phyloP scores from a whole-genome alignment of 768 basidiomycete species.

The Phallus indusiatus region DNA sequence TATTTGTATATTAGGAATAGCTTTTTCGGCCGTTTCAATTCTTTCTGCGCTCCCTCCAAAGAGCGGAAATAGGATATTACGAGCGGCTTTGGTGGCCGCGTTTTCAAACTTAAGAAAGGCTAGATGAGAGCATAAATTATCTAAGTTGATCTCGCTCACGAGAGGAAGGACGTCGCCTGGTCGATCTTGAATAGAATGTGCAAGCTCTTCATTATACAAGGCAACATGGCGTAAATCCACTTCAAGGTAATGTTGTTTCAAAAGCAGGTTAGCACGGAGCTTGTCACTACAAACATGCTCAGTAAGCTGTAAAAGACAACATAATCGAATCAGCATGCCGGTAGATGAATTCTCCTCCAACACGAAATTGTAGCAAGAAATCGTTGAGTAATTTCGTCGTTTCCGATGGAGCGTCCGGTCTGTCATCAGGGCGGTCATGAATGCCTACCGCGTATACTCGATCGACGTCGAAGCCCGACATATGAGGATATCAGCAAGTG shows the following conservation, averaged over 20 bases:
- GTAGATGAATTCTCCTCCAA: slow-evolving; percentile 88
- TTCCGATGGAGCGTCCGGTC: slow-evolving; percentile 69
- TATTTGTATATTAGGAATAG: slow-evolving; percentile 73
- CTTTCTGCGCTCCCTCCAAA: slow-evolving; percentile 38
- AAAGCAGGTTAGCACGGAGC: slow-evolving; percentile 76
- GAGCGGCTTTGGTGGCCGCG: slow-evolving; percentile 78
- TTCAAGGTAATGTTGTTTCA: slow-evolving; percentile 82
- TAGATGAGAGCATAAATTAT: background rate
- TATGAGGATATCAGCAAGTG: slow-evolving; percentile 20
- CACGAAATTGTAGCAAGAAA: slow-evolving; percentile 80
- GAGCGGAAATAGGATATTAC: slow-evolving; percentile 74
- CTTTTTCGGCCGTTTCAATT: slow-evolving; percentile 39
- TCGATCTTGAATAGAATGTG: slow-evolving; percentile 79
- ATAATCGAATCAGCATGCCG: slow-evolving; percentile 38
- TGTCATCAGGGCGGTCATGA: slow-evolving; percentile 48
- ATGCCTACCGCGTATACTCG: slow-evolving; percentile 75
- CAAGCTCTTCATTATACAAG: slow-evolving; percentile 89
- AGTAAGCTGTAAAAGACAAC: background rate
- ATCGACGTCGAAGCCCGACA: slow-evolving; percentile 86
- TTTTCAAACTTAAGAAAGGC: slow-evolving; percentile 66
- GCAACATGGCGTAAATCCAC: slow-evolving; percentile 47
- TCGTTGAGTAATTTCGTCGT: slow-evolving; percentile 73
- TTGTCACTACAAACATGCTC: slow-evolving; percentile 50
- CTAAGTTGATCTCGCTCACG: slow-evolving; percentile 28
- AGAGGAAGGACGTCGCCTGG: slow-evolving; percentile 85